phyloP scores from a whole-genome alignment of 306 rosid genomes.

The Fagus sylvatica region DNA sequence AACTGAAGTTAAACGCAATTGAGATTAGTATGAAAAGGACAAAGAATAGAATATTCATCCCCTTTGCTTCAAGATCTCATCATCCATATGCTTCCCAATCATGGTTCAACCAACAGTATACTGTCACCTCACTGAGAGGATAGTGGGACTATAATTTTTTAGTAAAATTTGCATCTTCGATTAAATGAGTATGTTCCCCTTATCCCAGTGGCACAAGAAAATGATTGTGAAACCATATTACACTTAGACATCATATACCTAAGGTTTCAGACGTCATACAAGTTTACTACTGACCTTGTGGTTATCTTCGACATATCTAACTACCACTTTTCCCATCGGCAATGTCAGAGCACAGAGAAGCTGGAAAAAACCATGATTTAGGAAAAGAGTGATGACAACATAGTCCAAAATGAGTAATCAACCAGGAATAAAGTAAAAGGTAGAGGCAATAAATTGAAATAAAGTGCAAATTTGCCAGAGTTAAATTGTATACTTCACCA shows the following conservation, averaged over 20 bases:
- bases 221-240: background rate
- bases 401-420: background rate
- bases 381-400: background rate
- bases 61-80: conserved; percentile 3
- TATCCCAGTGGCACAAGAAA: background rate
- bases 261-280: background rate
- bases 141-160: background rate
- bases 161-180: background rate
- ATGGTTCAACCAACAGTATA: background rate
- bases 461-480: background rate
- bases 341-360: conserved; percentile 66
- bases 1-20: background rate
- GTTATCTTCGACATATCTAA: conserved; percentile 68
- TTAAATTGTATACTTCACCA: background rate
- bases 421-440: background rate
- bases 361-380: conserved; percentile 40
- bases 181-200: background rate
- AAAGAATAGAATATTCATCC: background rate
- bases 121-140: too few species aligned
- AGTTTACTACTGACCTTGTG: conserved; percentile 54
- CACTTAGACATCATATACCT: background rate
- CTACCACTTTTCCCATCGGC: conserved; percentile 72
- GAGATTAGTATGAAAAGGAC: background rate
- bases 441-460: background rate
- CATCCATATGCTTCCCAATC: background rate